Base-by-base conservation (phyloP, 768 basidiomycete species). In the Leucocoprinus leucothites region DNA sequence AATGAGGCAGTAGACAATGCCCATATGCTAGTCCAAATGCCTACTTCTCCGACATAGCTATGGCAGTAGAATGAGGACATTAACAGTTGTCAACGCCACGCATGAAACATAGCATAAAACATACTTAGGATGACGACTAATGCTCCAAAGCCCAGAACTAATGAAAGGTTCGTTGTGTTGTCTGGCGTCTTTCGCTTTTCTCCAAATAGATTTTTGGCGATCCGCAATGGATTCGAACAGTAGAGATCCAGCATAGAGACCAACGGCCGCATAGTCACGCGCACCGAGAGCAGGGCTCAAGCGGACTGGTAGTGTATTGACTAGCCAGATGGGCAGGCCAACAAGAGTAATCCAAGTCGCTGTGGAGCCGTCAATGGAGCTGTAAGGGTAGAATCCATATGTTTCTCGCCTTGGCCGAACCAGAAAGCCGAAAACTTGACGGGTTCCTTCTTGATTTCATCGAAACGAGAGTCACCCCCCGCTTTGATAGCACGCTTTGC, bases 101-200 rank as follows among this genome's bases (percentile, higher is more conserved):
- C 44, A 31, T 31, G 31, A 38, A 38, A 34, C n/a, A 25, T 13
- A 31, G 36, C 31, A 38, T 42, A 51, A 44, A 42, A 65, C 75
- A 36, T 65, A 89, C 88, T 90, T 91, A 19, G 89, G 89, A 61
- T 90, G 89, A 22, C 89, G 70, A 60, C 81, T 84, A 43, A 81
- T 65, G 19, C 76, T 70, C 87, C 88, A 93, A 16, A 89, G 67
- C 1, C 89, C 89, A 25, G 71, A 72, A 7, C 78, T 78, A 54
- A 90, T 85, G 63, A 91, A 89, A 61, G 80, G 76, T 59, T 90
- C 83, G 44, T 86, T 77, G 62, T 91, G 88, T 57, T 82, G 68
- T 65, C 87, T 86, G 16, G 71, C 71, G 16, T 85, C 72, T 62
- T 83, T 86, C 1, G 73, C 78, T 26, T 65, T 66, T 38, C 85